phyloP scores from a whole-genome alignment of 169 alveolate genomes.

The Cryptosporidium ubiquitum region DNA sequence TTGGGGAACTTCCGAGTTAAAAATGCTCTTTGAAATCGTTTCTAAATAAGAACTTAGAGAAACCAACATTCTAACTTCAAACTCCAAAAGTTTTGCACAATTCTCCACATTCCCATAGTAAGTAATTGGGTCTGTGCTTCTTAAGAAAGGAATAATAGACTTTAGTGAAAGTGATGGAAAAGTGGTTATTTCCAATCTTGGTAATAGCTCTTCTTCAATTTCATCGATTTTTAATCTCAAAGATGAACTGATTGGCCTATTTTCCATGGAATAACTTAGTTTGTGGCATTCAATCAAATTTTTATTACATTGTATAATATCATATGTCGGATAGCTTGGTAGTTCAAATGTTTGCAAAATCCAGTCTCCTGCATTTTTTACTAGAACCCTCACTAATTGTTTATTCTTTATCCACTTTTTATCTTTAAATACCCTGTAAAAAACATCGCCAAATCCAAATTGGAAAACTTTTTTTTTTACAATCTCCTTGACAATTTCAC shows the following conservation, averaged over 20 bases:
- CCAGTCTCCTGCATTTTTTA: conserved; percentile 53
- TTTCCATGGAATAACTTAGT: conserved; percentile 44
- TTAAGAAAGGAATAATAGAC: conserved; percentile 36
- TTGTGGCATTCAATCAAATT: conserved; percentile 14
- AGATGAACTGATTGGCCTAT: conserved; percentile 22
- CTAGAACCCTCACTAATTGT: conserved; percentile 21
- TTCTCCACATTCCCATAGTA: conserved; percentile 6
- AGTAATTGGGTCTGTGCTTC: conserved; percentile 26
- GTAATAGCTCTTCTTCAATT: neutral
- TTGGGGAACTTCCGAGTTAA: conserved; percentile 13
- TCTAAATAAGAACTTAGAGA: conserved; percentile 57
- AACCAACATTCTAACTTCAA: conserved; percentile 37
- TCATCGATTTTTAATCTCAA: conserved; percentile 5
- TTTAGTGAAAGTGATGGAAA: conserved; percentile 54
- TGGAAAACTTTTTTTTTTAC: conserved; percentile 41
- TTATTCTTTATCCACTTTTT: conserved; percentile 27
- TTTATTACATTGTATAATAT: neutral
- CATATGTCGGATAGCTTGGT: conserved; percentile 39
- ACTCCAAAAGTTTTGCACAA: conserved; percentile 16
- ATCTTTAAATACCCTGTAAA: conserved; percentile 20
- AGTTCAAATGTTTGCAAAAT: conserved; percentile 43
- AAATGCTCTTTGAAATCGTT: conserved; percentile 18
- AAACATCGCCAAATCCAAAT: conserved; percentile 29
- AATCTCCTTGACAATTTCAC: conserved; percentile 43
- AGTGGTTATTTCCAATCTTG: conserved; percentile 6